Base-by-base conservation (phyloP, 306 rosid species). In the Vigna trinervia region DNA sequence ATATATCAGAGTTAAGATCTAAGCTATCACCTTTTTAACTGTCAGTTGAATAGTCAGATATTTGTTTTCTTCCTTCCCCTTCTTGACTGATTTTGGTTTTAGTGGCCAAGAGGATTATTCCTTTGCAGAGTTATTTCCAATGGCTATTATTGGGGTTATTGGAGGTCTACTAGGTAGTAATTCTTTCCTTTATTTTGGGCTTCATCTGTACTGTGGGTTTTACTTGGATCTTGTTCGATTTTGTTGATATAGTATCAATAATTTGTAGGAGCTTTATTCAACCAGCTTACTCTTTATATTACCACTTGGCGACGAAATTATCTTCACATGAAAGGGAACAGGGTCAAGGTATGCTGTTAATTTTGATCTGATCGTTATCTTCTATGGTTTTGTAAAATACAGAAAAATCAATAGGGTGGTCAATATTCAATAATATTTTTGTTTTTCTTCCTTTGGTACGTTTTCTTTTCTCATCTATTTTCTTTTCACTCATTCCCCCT, bases 21-120 rank as follows among this genome's bases (percentile, higher is more conserved):
- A 71, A 83, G 80, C 78, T 82, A 68, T 80, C 62, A 48, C 73
- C 39, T 56, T 83, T 80, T 69, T 64, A 48, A 36, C 57, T 57
- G 10, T 36, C 76, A 76, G 60, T 74, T 83, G 64, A 59, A 65
- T 74, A 20, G 80, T 71, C 39, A 79, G 64, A 75, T 72, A 67
- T 84, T 84, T 83, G 54, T 63, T 83, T 80, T 75, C 60, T 73
- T 73, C 68, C 23, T 61, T 66, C 6, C 58, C 34, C 82, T 63
- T 71, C 66, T 76, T 92, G 71, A 88, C 80, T 77, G 74, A 73
- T 72, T 78, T 71, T 82, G 51, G 43, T 87, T 86, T 76, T 69
- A 95, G 98, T 80, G 98, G 92, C 82, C 98, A 95, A 92, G 98
- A 95, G 85, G 98, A 95, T 86, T 95, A 95, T 71, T 92, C 96